A percentile compares a stretch with the other conserved stretches of the same genome.
Evolutionary conservation across 176 grass and related monocot species (phyloP).

Genomic region (Zea luxurians): DNA sequence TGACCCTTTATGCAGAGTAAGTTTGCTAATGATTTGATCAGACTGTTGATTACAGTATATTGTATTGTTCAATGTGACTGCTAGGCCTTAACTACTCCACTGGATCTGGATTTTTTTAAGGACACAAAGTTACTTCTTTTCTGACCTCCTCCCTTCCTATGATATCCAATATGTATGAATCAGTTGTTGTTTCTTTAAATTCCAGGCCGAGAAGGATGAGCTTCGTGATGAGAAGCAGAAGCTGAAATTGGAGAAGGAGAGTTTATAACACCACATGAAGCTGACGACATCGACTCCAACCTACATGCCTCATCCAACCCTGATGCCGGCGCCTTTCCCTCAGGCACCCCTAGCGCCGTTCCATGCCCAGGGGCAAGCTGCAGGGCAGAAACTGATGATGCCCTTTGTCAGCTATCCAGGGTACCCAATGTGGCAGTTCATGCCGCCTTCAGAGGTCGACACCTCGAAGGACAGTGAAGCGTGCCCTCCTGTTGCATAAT

Average conservation of each 20-base stretch:
- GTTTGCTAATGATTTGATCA: not conserved
- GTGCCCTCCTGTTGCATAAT: conserved; percentile 65
- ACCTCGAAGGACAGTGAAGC: conserved; percentile 61
- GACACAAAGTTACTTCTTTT: not conserved
- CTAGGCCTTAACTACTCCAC: not conserved
- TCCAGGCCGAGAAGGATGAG: conserved; percentile 72
- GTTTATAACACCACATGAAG: conserved; percentile 66
- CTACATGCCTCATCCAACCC: conserved; percentile 57
- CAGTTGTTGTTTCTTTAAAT: not conserved
- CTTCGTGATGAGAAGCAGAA: conserved; percentile 76
- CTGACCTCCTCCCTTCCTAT: not conserved
- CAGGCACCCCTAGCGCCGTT: conserved; percentile 52
- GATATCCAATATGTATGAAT: not conserved
- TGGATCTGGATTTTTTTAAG: not conserved
- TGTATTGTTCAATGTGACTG: not conserved
- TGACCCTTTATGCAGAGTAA: not conserved
- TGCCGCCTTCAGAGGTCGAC: too few relatives aligned
- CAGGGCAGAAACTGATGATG: conserved; percentile 70
- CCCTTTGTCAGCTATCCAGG: too few relatives aligned
- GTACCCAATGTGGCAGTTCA: too few relatives aligned
- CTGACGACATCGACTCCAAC: conserved; percentile 49
- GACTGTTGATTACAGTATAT: too few relatives aligned
- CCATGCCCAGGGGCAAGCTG: conserved; percentile 43
- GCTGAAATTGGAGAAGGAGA: conserved; percentile 64
- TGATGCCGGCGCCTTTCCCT: conserved; percentile 55